These are phyloP conservation scores for Atalantia buxifolia DNA, from an alignment of 345 rosid genomes.

Conservation along the genomic window DNA sequence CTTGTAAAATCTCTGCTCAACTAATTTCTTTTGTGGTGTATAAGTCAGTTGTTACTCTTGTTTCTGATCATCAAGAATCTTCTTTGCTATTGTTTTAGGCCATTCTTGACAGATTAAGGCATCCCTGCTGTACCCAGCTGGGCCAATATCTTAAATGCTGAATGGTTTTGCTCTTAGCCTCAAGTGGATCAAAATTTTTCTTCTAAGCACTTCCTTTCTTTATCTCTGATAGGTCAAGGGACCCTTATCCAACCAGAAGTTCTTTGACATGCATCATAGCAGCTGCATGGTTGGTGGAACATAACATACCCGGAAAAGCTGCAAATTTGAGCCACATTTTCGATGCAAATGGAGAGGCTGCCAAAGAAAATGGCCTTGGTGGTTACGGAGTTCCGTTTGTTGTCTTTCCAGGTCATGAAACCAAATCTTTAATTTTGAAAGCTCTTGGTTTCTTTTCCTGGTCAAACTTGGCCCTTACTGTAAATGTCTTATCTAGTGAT, in stretches of 20 bases:
- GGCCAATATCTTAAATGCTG: neutral
- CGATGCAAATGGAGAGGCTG: neutral
- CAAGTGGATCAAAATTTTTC: neutral
- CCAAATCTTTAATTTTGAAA: neutral
- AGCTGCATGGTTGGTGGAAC: slow-evolving; percentile 18
- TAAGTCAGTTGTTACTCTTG: neutral
- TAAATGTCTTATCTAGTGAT: too few species aligned
- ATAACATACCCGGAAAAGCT: neutral
- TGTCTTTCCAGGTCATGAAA: neutral
- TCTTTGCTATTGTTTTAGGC: neutral
- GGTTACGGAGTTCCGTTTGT: neutral
- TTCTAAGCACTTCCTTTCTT: neutral
- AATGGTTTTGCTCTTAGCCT: neutral
- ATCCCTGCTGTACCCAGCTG: neutral
- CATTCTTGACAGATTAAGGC: neutral
- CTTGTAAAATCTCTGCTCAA: neutral
- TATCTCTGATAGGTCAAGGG: slow-evolving; percentile 4
- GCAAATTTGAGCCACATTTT: neutral
- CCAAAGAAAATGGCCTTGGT: slow-evolving; percentile 2
- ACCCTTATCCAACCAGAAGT: neutral
- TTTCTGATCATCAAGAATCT: neutral
- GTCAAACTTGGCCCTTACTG: too few species aligned
- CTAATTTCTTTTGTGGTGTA: neutral
- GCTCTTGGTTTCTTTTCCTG: too few species aligned
- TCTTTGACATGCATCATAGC: slow-evolving; percentile 3